Evolutionary conservation across 768 basidiomycete genomes (phyloP).

Genomic region (Naganishia friedmannii): DNA sequence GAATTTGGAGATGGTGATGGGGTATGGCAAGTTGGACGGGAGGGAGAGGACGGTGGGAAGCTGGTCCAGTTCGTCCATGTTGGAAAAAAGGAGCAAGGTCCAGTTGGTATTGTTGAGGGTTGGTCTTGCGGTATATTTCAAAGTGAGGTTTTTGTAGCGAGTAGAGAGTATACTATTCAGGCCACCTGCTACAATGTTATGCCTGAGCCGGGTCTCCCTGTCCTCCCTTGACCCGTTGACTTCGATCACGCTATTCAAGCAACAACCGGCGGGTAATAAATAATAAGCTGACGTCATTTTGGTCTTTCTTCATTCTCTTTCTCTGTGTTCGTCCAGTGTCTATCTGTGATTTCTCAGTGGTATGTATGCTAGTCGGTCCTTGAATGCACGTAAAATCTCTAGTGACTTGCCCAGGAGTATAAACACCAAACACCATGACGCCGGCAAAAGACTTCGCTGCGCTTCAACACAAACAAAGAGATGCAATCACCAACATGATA

Average conservation of each 20-base stretch:
- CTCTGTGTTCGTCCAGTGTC: background rate
- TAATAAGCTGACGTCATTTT: background rate
- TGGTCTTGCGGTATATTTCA: no score
- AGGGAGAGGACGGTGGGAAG: constrained; percentile 51
- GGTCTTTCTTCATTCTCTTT: no score
- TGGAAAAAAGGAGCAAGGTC: background rate
- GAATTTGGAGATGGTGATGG: constrained; percentile 73
- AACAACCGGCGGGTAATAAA: background rate
- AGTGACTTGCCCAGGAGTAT: background rate
- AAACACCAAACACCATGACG: no score
- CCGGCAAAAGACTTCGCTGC: background rate
- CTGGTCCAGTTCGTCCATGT: constrained; percentile 24
- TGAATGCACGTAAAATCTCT: no score
- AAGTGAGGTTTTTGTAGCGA: no score
- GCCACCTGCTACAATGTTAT: no score
- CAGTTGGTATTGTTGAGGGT: no score
- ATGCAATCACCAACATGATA: background rate
- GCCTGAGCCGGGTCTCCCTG: background rate
- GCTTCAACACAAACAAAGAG: background rate
- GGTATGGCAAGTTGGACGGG: constrained; percentile 76
- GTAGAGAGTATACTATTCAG: no score
- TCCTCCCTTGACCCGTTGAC: no score
- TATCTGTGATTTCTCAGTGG: no score
- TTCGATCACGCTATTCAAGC: no score
- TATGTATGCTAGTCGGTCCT: no score